Evolutionary conservation across 441 rosid genomes (phyloP).

Genomic region (Populus hybrid): DNA sequence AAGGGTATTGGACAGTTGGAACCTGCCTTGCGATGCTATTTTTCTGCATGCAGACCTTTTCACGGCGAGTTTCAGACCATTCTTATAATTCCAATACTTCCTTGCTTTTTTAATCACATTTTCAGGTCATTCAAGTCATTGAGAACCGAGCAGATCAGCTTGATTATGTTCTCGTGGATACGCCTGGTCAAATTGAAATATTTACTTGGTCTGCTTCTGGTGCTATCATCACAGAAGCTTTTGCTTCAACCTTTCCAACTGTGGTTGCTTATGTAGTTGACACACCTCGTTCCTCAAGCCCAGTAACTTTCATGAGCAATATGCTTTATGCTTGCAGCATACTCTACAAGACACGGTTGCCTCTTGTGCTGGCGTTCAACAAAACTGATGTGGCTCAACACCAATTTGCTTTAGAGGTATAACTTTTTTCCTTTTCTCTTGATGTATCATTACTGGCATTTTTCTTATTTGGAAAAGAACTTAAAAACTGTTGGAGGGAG

Average conservation of each 20-base stretch:
- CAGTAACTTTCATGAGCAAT: conserved; percentile 93
- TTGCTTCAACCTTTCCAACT: conserved; percentile 96
- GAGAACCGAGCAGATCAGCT: conserved; percentile 92
- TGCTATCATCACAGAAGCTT: conserved; percentile 95
- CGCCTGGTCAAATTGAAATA: conserved; percentile 98
- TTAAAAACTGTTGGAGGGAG: background rate
- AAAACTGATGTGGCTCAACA: conserved; percentile 92
- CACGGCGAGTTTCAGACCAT: background rate
- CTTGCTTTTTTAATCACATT: conserved; percentile 20
- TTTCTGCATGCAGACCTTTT: background rate
- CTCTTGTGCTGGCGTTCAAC: conserved; percentile 91
- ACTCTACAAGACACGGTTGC: conserved; percentile 88
- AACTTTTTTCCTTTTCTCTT: background rate
- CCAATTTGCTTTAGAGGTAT: conserved; percentile 93
- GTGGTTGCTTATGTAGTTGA: conserved; percentile 86
- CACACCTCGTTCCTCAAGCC: conserved; percentile 89
- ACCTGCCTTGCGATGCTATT: background rate
- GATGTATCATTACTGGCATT: background rate
- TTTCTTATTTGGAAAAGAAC: background rate
- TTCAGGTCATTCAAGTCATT: conserved; percentile 67
- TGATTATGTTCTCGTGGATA: conserved; percentile 95
- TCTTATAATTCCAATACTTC: background rate
- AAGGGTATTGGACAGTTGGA: background rate
- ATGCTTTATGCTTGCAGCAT: conserved; percentile 98
- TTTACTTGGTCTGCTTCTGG: conserved; percentile 99